Conservation (phyloP, 2,329 filamentous ascomycete species). For the Torrubiella hemipterigena region DNA sequence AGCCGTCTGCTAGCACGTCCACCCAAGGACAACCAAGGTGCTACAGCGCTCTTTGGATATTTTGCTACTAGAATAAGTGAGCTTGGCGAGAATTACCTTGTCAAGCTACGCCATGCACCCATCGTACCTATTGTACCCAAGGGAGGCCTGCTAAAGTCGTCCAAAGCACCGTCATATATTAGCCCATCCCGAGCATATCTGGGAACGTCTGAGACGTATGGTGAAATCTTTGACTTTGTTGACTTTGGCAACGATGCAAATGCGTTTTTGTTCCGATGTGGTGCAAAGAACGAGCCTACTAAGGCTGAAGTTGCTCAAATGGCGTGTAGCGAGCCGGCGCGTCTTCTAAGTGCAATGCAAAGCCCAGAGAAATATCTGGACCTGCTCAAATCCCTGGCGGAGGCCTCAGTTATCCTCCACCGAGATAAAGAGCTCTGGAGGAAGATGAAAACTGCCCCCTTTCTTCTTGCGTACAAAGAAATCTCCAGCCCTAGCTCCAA, state of each 20-base stretch:
- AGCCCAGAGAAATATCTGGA: constrained; percentile 77
- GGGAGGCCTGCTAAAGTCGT: constrained; percentile 26
- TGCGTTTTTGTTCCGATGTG: constrained; percentile 74
- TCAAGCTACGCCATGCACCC: constrained; percentile 47
- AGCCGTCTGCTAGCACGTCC: constrained; percentile 60
- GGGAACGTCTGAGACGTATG: constrained; percentile 58
- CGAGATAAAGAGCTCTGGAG: constrained; percentile 68
- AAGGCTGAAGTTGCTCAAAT: constrained; percentile 74
- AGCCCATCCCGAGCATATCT: constrained; percentile 70
- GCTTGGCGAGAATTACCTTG: constrained; percentile 48
- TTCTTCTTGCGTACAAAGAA: constrained; percentile 76
- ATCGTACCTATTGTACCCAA: constrained; percentile 57
- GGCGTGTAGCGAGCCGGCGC: constrained; percentile 72
- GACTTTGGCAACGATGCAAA: constrained; percentile 86
- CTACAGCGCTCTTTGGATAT: constrained; percentile 67
- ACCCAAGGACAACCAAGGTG: constrained; percentile 54
- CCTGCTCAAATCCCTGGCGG: constrained; percentile 69
- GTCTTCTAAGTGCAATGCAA: constrained; percentile 69
- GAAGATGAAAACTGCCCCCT: constrained; percentile 62
- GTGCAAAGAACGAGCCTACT: constrained; percentile 83
- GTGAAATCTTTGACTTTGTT: constrained; percentile 92
- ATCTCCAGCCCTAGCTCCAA: constrained; percentile 37
- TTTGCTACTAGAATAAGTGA: constrained; percentile 69
- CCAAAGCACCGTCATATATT: constrained; percentile 26
- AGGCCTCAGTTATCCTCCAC: constrained; percentile 57